These are phyloP conservation scores for Lentinula raphanica DNA, from an alignment of 768 basidiomycete species.

Conservation along the genomic window DNA sequence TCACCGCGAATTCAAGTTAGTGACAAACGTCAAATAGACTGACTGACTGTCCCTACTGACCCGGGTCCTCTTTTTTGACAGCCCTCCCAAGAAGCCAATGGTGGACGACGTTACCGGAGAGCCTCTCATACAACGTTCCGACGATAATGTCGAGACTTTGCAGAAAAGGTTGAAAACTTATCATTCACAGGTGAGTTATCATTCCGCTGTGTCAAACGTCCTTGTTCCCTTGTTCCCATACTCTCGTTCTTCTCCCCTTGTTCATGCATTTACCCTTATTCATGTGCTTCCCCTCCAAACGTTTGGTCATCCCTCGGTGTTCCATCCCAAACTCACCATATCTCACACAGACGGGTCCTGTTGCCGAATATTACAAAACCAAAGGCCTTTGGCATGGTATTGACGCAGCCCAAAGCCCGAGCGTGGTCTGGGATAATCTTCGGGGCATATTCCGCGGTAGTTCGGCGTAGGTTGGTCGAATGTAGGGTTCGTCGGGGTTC, in stretches of 20 bases:
- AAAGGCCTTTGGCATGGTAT: constrained; percentile 87
- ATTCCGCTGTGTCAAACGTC: too few relatives aligned
- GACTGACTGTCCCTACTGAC: not conserved
- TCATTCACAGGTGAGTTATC: constrained; percentile 38
- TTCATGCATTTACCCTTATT: not conserved
- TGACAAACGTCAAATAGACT: constrained; percentile 11
- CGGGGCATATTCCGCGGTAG: constrained; percentile 47
- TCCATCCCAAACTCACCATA: too few relatives aligned
- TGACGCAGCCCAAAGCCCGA: constrained; percentile 92
- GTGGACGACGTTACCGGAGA: constrained; percentile 93
- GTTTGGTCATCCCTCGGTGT: too few relatives aligned
- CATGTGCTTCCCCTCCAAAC: too few relatives aligned
- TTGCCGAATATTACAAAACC: constrained; percentile 92
- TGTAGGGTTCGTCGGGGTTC: too few relatives aligned
- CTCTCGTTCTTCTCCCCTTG: not conserved
- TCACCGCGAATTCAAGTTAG: constrained; percentile 92
- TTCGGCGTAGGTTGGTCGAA: constrained; percentile 18
- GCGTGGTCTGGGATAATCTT: constrained; percentile 85
- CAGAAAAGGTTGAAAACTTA: constrained; percentile 84
- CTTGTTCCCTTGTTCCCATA: not conserved
- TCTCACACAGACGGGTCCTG: constrained; percentile 77
- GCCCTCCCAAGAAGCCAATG: constrained; percentile 96
- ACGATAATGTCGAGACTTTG: constrained; percentile 95
- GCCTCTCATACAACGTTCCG: constrained; percentile 92
- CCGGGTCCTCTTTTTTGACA: constrained; percentile 27